Evolutionary conservation across 2,329 filamentous ascomycete genomes (phyloP).

Genomic region (Clarireedia paspali): DNA sequence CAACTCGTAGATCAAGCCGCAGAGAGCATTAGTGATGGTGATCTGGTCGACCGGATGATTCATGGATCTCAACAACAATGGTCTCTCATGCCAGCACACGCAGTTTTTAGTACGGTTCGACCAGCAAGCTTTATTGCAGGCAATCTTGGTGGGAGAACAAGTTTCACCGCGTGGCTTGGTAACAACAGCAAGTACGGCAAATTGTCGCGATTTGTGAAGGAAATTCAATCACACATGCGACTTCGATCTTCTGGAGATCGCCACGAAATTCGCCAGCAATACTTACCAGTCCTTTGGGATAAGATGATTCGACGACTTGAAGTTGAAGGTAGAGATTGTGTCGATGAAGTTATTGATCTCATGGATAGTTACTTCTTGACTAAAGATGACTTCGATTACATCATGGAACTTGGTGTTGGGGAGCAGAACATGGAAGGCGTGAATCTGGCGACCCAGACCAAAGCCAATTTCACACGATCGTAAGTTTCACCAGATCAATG

Average conservation of each 20-base stretch:
- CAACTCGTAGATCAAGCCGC: constrained; percentile 83
- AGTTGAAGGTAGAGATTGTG: constrained; percentile 70
- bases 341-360: constrained; percentile 77
- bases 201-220: constrained; percentile 74
- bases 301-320: constrained; percentile 68
- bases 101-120: constrained; percentile 87
- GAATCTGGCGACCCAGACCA: constrained; percentile 77
- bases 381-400: constrained; percentile 87
- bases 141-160: constrained; percentile 60
- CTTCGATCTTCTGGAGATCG: constrained; percentile 83
- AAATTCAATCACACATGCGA: constrained; percentile 96
- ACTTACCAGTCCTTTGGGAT: constrained; percentile 82
- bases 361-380: constrained; percentile 98
- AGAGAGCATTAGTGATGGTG: constrained; percentile 94
- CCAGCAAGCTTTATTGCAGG: constrained; percentile 84
- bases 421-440: constrained; percentile 68
- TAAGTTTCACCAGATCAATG: constrained; percentile 42
- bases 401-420: constrained; percentile 85
- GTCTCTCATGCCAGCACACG: constrained; percentile 96
- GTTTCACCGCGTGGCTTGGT: constrained; percentile 88
- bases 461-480: constrained; percentile 80
- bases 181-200: constrained; percentile 84
- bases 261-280: constrained; percentile 90
- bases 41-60: constrained; percentile 95
- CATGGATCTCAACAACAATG: constrained; percentile 97